phyloP scores from a whole-genome alignment of 2,329 filamentous ascomycete species.

The Aspergillus neotritici region DNA sequence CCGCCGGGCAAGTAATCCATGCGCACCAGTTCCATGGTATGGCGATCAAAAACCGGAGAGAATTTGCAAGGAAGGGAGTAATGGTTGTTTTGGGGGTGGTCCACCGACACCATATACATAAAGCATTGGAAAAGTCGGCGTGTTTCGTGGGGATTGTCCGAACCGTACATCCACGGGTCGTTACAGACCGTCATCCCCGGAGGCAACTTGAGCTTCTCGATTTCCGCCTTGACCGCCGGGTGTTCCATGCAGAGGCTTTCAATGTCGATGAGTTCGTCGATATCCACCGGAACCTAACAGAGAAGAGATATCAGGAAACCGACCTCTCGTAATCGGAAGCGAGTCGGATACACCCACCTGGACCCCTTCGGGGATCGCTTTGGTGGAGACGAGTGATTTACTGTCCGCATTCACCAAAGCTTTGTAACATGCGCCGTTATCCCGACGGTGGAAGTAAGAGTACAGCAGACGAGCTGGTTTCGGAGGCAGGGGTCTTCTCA shows the following conservation, averaged over 20 bases:
- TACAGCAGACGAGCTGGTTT: constrained; percentile 50
- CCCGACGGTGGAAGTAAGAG: constrained; percentile 45
- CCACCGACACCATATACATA: constrained; percentile 33
- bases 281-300: constrained; percentile 54
- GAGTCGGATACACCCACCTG: constrained; percentile 30
- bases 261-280: constrained; percentile 54
- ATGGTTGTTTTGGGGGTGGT: constrained; percentile 34
- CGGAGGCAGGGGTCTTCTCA: constrained; percentile 43
- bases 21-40: constrained; percentile 59
- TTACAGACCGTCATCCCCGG: constrained; percentile 52
- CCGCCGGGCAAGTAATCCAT: constrained; percentile 67
- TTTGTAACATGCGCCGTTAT: constrained; percentile 38
- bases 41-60: constrained; percentile 49
- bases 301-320: neutral
- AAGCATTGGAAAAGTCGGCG: constrained; percentile 39
- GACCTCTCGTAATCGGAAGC: neutral
- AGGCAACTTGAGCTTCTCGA: constrained; percentile 55
- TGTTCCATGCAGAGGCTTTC: constrained; percentile 53
- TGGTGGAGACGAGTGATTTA: constrained; percentile 30
- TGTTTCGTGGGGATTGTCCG: constrained; percentile 33
- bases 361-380: constrained; percentile 43
- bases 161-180: constrained; percentile 66
- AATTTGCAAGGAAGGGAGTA: constrained; percentile 35
- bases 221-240: constrained; percentile 51
- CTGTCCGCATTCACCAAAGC: constrained; percentile 38